Evolutionary conservation across 306 rosid species (phyloP), one percentile per base, ranked within the genome.

Genomic region (Elaeagnus macrophylla): DNA sequence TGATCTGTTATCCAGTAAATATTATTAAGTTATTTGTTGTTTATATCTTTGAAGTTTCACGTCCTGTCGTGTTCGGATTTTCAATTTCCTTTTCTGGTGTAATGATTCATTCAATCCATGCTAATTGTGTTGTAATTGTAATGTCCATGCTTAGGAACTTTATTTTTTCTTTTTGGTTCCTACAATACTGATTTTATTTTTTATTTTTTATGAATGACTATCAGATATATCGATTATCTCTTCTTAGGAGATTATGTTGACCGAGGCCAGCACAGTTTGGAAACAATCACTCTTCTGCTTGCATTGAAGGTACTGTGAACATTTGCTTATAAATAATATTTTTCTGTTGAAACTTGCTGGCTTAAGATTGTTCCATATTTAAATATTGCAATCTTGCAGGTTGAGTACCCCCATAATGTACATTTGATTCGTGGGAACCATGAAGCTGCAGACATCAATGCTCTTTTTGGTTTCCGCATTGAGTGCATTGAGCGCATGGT

Each of bases 401-500:
- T 91, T 64, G 99, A 91, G 70, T 87, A 87, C 75, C 70, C 85
- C 52, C 75, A 73, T 50, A 93, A 84, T 64, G 95, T 93, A 19
- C 99, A 93, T 72, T 77, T 93, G 73, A 93, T 93, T 65, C 89
- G 96, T 47, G 99, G 99, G 41, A 93, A 93, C 65, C 99, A 93
- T 80, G 99, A 93, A 82, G 99, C 99, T 67, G 99, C 99, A n/a
- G n/a, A n/a, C n/a, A n/a, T n/a, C n/a, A n/a, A n/a, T n/a, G n/a
- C n/a, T n/a, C n/a, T n/a, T n/a, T 91, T 91, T 80, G 99, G 99
- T 74, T 91, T 91, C 54, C 88, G 99, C 72, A 91, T 91, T 37
- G 96, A 93, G 75, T 93, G 96, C 71, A 87, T 93, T 53, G 99
- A 93, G 69, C 83, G 99, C 67, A 84, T 93, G 99, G 96, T 87